Conservation (phyloP, 1,284 basidiomycete genomes). For the Cutaneotrichosporon sp. region DNA sequence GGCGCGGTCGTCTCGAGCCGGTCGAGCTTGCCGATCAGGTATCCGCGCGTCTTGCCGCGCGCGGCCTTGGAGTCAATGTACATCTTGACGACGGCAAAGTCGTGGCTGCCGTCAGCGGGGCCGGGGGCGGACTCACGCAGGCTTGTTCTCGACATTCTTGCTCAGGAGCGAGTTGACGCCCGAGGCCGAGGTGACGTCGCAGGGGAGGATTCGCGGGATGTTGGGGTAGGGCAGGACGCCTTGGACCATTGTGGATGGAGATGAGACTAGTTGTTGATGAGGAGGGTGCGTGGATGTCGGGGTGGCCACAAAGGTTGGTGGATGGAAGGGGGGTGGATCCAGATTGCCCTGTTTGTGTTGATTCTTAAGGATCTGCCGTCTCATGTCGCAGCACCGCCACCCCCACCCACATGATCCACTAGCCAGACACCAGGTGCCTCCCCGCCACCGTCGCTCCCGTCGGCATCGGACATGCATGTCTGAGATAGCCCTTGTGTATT, state of each 20-base stretch:
- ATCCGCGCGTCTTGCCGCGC: background rate
- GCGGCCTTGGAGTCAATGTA: background rate
- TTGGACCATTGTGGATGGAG: background rate
- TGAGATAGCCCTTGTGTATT: no score
- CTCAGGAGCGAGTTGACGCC: background rate
- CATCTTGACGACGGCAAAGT: background rate
- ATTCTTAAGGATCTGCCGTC: no score
- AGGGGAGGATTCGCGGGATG: background rate
- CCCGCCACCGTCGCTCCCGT: no score
- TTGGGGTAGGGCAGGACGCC: background rate
- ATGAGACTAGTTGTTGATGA: background rate
- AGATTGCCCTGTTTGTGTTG: no score
- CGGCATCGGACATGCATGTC: background rate
- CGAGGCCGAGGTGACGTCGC: background rate
- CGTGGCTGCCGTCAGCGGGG: background rate
- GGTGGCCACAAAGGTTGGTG: no score
- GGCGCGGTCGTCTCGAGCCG: constrained; percentile 27
- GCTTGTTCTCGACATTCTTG: background rate
- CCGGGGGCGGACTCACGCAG: background rate
- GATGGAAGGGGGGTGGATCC: no score
- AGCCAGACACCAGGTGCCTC: no score
- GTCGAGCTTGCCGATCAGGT: constrained; percentile 1
- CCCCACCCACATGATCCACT: no score
- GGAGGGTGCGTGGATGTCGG: no score
- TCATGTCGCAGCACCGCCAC: no score